Evolutionary conservation across 495 filamentous ascomycete species (phyloP).

Genomic region (Aspergillus saccharolyticus): DNA sequence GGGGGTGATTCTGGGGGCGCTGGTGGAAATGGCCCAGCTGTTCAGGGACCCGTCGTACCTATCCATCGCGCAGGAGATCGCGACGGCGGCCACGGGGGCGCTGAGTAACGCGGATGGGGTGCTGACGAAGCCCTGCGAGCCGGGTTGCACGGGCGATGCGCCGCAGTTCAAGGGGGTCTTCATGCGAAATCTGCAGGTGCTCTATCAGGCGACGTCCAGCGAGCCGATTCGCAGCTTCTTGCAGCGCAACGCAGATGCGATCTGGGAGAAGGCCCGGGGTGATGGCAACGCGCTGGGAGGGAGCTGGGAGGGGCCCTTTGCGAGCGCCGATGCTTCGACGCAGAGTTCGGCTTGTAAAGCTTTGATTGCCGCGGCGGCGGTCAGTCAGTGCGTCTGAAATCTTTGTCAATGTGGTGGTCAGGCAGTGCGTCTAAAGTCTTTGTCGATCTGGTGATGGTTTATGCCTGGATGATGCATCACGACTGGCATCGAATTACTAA

Average conservation of each 20-base stretch:
- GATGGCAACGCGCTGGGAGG: neutral
- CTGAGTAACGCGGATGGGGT: constrained; percentile 50
- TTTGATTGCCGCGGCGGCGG: neutral
- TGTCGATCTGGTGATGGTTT: no score
- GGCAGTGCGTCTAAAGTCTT: no score
- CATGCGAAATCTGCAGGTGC: neutral
- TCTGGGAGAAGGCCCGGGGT: neutral
- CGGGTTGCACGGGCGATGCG: neutral
- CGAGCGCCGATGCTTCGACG: neutral
- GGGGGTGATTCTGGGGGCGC: constrained; percentile 60
- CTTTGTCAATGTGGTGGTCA: no score
- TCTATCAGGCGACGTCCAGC: neutral
- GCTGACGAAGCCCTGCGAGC: constrained; percentile 48
- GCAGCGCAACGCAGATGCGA: neutral
- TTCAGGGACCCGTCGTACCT: constrained; percentile 44
- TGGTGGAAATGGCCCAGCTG: constrained; percentile 48
- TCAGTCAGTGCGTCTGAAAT: neutral
- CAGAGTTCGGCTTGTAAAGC: neutral
- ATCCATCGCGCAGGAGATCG: constrained; percentile 54
- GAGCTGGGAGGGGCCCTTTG: neutral
- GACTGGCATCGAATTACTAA: no score
- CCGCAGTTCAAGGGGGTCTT: constrained; percentile 2
- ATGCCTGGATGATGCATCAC: no score
- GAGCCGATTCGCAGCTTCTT: neutral
- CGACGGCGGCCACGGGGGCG: constrained; percentile 54